Conservation (phyloP, 495 filamentous ascomycete genomes). For the Penicillium fimorum region DNA sequence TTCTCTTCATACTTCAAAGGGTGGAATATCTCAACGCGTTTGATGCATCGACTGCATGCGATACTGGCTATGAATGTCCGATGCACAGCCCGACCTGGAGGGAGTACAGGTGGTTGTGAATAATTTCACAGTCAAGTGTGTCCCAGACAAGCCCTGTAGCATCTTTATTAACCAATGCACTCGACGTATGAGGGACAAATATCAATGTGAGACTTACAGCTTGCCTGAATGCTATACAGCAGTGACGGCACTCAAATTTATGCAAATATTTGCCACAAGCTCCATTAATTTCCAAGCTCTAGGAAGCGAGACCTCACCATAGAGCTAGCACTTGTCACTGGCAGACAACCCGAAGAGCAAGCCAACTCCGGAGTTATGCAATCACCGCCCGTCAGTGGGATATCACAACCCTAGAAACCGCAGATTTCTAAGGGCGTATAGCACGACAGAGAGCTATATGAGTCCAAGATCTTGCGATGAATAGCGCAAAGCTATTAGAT, state of each 20-base stretch:
- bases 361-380: not conserved
- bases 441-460: not conserved
- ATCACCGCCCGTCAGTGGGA: not conserved
- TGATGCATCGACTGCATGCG: not conserved
- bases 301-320: not conserved
- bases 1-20: conserved; percentile 1
- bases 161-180: not conserved
- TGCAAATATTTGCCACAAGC: not conserved
- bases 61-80: not conserved
- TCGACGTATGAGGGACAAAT: not conserved
- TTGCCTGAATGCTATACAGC: not conserved
- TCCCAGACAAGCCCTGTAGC: conserved; percentile 1
- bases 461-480: not conserved
- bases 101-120: not conserved
- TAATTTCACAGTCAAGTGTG: not conserved
- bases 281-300: not conserved
- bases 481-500: not conserved
- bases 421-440: not conserved
- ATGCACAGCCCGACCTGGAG: not conserved
- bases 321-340: not conserved
- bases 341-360: not conserved
- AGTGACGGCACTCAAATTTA: not conserved
- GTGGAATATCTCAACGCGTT: not conserved
- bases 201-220: conserved; percentile 2
- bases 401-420: not conserved